Base-by-base conservation (phyloP, 2,329 filamentous ascomycete genomes). In the Onygenales sp. region DNA sequence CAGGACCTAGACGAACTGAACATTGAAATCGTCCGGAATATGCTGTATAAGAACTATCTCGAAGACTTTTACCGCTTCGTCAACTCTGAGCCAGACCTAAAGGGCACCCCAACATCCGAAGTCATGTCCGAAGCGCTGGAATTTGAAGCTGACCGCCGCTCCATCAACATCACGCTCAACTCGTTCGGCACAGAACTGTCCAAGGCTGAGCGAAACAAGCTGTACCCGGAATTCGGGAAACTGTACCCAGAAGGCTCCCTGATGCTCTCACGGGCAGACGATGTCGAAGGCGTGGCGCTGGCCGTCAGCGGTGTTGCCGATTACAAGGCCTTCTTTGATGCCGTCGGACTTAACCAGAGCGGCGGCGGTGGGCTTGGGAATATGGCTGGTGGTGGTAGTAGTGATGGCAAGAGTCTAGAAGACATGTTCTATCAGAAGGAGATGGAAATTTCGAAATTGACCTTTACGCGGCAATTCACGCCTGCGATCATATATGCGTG, bases 361-460 rank as follows among this genome's bases (percentile, higher is more conserved):
- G 84, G 87, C 39, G 83, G 84, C 1, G 77, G 84, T 36, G 83
- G 87, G 3, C 81, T 89, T 33, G 88, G 89, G 45, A 95, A 94
- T 71, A 89, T 91, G 86, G 82, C 83, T 27, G 86, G 88, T 56
- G 89, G 89, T 37, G 77, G 81, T n/a, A 84, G 85, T 31, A 78
- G 82, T 13, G 90, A 95, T 61, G 86, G 88, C 48, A 90, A 88
- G 75, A 96, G 91, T 63, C 72, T 98, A 63, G 93, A 98, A 69
- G 93, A 98, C 67, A 79, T 98, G 76, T 98, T 98, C 74, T 98
- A 98, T 70, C 89, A 96, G 71, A 97, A 95, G 75, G 93, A 98
- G 75, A 97, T 97, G 93, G 91, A 98, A 70, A 86, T 97, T 58
- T 92, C 88, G 53, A 98, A 98, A 79, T 75, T 86, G 56, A 89